A percentile compares a stretch with the other conserved stretches of the same genome.
Evolutionary conservation across 2,329 filamentous ascomycete genomes (phyloP).

Genomic region (Botryotinia convoluta): DNA sequence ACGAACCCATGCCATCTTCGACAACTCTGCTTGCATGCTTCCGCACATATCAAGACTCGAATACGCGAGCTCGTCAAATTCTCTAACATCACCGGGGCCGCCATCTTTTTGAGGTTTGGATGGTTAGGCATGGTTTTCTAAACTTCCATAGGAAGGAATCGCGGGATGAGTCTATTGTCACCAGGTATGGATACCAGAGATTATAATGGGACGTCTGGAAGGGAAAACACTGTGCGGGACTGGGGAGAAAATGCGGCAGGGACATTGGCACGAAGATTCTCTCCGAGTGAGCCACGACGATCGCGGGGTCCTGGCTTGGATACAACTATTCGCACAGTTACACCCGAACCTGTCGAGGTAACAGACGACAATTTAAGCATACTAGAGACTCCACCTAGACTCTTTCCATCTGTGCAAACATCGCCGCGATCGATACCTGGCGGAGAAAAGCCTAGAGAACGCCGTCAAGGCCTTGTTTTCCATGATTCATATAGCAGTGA

Average conservation of each 20-base stretch:
- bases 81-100: conserved; percentile 7
- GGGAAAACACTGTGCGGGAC: conserved; percentile 36
- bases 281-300: conserved; percentile 27
- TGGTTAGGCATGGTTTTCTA: conserved; percentile 27
- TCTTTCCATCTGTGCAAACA: conserved; percentile 42
- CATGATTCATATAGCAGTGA: conserved; percentile 53
- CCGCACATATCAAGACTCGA: conserved; percentile 16
- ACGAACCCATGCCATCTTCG: conserved; percentile 20
- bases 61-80: conserved; percentile 8
- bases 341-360: conserved; percentile 52
- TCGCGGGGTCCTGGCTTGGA: conserved; percentile 38
- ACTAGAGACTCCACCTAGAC: conserved; percentile 11
- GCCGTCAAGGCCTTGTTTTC: conserved; percentile 61
- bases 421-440: conserved; percentile 50
- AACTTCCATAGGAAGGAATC: conserved; percentile 32
- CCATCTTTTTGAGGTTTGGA: conserved; percentile 14
- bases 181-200: conserved; percentile 48
- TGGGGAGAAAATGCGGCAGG: conserved; percentile 35
- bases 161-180: conserved; percentile 44
- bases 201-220: conserved; percentile 38
- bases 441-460: conserved; percentile 41
- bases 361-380: conserved; percentile 29
- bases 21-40: conserved; percentile 15
- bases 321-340: conserved; percentile 61
- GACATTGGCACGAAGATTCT: conserved; percentile 31